Evolutionary conservation across 1,284 basidiomycete species (phyloP).

Genomic region (Hemileia vastatrix): DNA sequence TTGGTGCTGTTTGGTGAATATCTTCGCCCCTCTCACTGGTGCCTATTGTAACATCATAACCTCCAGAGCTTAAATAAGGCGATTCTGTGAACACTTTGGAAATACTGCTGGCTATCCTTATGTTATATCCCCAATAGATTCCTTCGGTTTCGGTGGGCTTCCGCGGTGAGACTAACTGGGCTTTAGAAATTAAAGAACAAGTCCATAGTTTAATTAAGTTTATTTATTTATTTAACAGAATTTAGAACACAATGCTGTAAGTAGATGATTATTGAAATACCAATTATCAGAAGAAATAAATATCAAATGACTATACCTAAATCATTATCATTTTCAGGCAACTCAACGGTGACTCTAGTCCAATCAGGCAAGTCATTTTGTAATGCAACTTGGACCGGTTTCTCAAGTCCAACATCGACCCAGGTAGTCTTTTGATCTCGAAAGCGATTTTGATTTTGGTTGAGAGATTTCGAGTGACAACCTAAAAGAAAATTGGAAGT

Average conservation of each 20-base stretch:
- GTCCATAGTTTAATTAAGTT: no score
- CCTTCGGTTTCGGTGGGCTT: conserved; percentile 34
- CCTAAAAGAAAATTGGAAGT: conserved; percentile 10
- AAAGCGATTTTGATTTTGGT: conserved; percentile 3
- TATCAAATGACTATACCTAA: conserved; percentile 2
- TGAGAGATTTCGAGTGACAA: conserved; percentile 1
- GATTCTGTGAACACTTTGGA: conserved; percentile 26
- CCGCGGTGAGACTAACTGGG: conserved; percentile 35
- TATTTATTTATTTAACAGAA: no score
- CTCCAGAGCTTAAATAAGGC: conserved; percentile 25
- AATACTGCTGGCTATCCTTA: conserved; percentile 33
- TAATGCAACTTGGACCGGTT: conserved; percentile 30
- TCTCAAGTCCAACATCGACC: conserved; percentile 38
- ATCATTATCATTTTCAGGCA: conserved; percentile 22
- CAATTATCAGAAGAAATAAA: background rate
- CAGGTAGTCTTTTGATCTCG: conserved; percentile 21
- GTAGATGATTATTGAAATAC: background rate
- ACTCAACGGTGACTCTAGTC: conserved; percentile 37
- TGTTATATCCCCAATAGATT: conserved; percentile 42
- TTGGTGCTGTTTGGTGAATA: conserved; percentile 22
- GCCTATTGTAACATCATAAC: conserved; percentile 42
- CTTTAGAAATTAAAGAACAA: conserved; percentile 14
- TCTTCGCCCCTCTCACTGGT: conserved; percentile 38
- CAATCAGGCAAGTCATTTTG: conserved; percentile 23
- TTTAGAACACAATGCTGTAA: no score